Evolutionary conservation across 257 asterid genomes (phyloP).

Genomic region (Coffea eugenioides): DNA sequence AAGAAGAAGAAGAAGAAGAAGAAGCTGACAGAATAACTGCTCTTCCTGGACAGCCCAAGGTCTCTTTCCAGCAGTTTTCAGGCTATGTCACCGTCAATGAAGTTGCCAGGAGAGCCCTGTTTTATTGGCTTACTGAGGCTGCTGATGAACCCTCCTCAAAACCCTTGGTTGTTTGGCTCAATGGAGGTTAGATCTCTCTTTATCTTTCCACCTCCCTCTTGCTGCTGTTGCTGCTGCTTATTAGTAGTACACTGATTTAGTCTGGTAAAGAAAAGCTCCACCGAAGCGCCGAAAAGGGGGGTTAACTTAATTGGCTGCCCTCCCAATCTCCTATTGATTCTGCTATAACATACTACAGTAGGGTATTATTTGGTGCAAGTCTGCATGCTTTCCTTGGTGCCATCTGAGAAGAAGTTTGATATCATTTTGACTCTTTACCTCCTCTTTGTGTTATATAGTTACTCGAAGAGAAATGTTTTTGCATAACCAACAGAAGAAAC

Average conservation of each 20-base stretch:
- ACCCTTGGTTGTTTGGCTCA: slow-evolving; percentile 92
- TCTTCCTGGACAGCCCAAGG: slow-evolving; percentile 90
- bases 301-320: neutral
- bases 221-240: too few relatives aligned
- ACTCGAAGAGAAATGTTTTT: too few relatives aligned
- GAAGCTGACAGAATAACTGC: slow-evolving; percentile 50
- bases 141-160: slow-evolving; percentile 38
- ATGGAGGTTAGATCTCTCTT: slow-evolving; percentile 62
- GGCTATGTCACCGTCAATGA: slow-evolving; percentile 80
- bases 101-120: slow-evolving; percentile 79
- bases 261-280: neutral
- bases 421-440: neutral
- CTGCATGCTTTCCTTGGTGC: neutral
- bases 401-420: neutral
- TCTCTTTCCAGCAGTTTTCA: slow-evolving; percentile 69
- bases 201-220: neutral
- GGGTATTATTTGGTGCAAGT: neutral
- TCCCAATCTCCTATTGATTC: neutral
- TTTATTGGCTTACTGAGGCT: slow-evolving; percentile 91
- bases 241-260: too few relatives aligned
- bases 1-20: slow-evolving; percentile 53
- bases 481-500: too few relatives aligned
- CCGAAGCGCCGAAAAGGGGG: neutral
- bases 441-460: neutral
- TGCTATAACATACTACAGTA: neutral